Conservation (phyloP, 2,329 filamentous ascomycete species). For the Aspergillus calidoustus region DNA sequence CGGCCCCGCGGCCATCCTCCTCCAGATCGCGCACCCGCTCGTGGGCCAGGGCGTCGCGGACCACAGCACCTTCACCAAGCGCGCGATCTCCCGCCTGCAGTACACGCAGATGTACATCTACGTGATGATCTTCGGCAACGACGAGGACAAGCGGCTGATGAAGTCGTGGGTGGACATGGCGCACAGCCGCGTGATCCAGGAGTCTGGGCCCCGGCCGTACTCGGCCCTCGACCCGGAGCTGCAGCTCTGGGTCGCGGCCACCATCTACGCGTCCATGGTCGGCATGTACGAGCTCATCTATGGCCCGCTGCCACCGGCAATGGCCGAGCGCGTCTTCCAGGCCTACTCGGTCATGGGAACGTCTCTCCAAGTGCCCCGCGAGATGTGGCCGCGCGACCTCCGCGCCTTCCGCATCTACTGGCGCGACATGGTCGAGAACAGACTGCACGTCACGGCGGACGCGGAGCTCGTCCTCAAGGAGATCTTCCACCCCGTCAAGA, state of each 20-base stretch:
- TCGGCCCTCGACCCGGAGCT: slow-evolving; percentile 6
- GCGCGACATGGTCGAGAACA: slow-evolving; percentile 11
- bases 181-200: slow-evolving; percentile 1
- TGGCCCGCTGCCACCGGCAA: not conserved
- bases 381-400: slow-evolving; percentile 2
- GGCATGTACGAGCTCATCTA: slow-evolving; percentile 12
- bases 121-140: slow-evolving; percentile 10
- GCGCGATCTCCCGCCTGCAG: slow-evolving; percentile 11
- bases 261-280: slow-evolving; percentile 14
- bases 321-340: slow-evolving; percentile 2
- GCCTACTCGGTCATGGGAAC: slow-evolving; percentile 12
- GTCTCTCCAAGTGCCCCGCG: slow-evolving; percentile 4
- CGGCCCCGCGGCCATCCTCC: slow-evolving; percentile 12
- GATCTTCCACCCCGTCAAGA: slow-evolving; percentile 1
- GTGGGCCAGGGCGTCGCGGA: slow-evolving; percentile 15
- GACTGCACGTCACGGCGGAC: not conserved
- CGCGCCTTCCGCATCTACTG: not conserved
- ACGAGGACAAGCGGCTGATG: slow-evolving; percentile 8
- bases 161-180: slow-evolving; percentile 7
- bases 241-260: slow-evolving; percentile 9
- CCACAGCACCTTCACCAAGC: slow-evolving; percentile 14
- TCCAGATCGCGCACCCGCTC: slow-evolving; percentile 13
- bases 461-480: slow-evolving; percentile 1
- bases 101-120: slow-evolving; percentile 17
- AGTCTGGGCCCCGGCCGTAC: not conserved